These are phyloP conservation scores for Coemansia sp. DNA, from an alignment of 192 early-diverging fungal genomes.

Conservation along the genomic window DNA sequence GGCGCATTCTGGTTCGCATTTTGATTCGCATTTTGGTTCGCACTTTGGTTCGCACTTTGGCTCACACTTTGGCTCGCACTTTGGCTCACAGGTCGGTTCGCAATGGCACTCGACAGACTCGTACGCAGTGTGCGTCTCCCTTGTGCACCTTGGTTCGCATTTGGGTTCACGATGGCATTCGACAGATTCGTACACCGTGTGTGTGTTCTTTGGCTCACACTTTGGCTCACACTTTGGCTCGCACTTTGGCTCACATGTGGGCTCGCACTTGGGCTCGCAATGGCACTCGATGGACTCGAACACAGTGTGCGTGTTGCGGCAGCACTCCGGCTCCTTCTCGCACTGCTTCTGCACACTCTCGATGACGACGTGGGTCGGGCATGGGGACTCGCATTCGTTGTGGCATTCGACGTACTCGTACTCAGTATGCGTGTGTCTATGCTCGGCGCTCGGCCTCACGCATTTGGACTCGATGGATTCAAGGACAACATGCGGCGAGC, in stretches of 20 bases:
- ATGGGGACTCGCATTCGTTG: neutral
- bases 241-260: neutral
- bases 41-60: slow-evolving; percentile 6
- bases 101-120: slow-evolving; percentile 17
- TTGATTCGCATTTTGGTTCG: slow-evolving; percentile 1
- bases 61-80: slow-evolving; percentile 1
- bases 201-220: slow-evolving; percentile 9
- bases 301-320: slow-evolving; percentile 23
- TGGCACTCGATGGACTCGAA: slow-evolving; percentile 30
- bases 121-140: slow-evolving; percentile 18
- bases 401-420: slow-evolving; percentile 18
- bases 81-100: slow-evolving; percentile 1
- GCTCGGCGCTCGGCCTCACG: neutral
- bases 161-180: slow-evolving; percentile 9
- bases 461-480: slow-evolving; percentile 17
- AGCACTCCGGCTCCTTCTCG: slow-evolving; percentile 6
- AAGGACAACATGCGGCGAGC: slow-evolving; percentile 16
- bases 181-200: slow-evolving; percentile 29
- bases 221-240: slow-evolving; percentile 2
- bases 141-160: neutral
- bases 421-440: slow-evolving; percentile 22
- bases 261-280: neutral
- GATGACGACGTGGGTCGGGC: slow-evolving; percentile 18
- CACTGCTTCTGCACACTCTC: slow-evolving; percentile 23
- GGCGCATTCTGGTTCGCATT: neutral